Evolutionary conservation across 257 asterid species (phyloP).

Genomic region (Buddleja alternifolia): DNA sequence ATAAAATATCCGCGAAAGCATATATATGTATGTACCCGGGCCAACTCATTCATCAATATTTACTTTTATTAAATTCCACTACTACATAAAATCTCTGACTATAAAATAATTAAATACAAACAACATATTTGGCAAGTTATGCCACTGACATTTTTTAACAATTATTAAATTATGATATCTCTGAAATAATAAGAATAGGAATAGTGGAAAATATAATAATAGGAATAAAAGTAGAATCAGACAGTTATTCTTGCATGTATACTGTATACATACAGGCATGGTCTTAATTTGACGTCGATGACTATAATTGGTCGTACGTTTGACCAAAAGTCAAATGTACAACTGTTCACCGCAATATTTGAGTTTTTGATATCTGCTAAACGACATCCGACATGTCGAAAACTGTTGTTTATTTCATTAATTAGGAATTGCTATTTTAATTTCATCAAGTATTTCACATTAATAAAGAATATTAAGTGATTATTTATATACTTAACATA

Average conservation of each 20-base stretch:
- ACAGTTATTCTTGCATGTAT: neutral
- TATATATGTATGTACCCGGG: too few species aligned
- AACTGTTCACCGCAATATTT: constrained; percentile 20
- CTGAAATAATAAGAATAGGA: neutral
- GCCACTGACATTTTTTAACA: constrained; percentile 12
- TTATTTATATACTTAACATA: too few species aligned
- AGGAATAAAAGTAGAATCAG: neutral
- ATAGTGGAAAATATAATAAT: neutral
- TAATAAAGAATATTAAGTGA: too few species aligned
- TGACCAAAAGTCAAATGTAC: constrained; percentile 15
- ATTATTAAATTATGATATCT: neutral
- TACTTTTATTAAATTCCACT: too few species aligned
- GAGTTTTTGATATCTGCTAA: neutral
- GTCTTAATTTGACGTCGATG: constrained; percentile 19
- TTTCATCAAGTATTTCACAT: too few species aligned
- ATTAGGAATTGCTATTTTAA: too few species aligned
- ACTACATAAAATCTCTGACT: too few species aligned
- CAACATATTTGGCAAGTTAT: neutral
- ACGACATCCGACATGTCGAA: too few species aligned
- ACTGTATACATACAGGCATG: neutral
- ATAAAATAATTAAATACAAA: neutral
- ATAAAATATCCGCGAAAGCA: too few species aligned
- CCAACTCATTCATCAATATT: too few species aligned
- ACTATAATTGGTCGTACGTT: neutral
- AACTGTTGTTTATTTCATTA: too few species aligned